Evolutionary conservation across 306 rosid species (phyloP), one percentile per base, ranked within the genome.

Genomic region (Vachellia collinsii): DNA sequence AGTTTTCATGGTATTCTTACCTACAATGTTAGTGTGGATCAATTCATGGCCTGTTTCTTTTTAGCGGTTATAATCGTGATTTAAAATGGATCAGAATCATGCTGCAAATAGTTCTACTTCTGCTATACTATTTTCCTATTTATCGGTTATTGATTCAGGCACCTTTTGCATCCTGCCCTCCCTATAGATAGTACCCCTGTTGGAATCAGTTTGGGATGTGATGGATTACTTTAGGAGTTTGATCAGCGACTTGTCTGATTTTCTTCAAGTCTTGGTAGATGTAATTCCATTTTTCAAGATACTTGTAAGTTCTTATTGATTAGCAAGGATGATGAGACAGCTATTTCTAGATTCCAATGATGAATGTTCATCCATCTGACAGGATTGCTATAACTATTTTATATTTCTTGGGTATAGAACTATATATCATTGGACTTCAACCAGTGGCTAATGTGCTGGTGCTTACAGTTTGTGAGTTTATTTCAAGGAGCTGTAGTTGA

Each of bases 291-390:
- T 36, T 47, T 53, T 75, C 23, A 44, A 14, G 41, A 41, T 58
- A 47, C n/a, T 39, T 76, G 4, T 71, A 47, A 63, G 70, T 72
- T 43, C 73, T 77, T 67, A 20, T 67, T 69, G 56, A 51, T 48
- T 51, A 39, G 62, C 36, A 41, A n/a, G n/a, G n/a, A 42, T 48
- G 77, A 68, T 12, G 79, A 79, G 56, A 29, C 34, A 29, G 2
- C 34, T 29, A 29, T 29, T 29, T 29, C 34, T 29, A 29, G 2
- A 29, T 29, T 29, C 34, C 34, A 29, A 29, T 29, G 34, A 29
- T 29, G 34, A 29, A 29, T 29, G 34, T 29, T 29, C 34, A 29
- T 29, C 34, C 34, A 29, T 29, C 34, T 29, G 34, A 29, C 34
- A 29, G 34, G 34, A 29, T 29, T 29, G 34, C 34, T 29, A 29